A percentile compares a stretch with the other conserved stretches of the same genome.
Evolutionary conservation across 139 green algal species (phyloP).

Genomic region (Volvox reticuliferus): DNA sequence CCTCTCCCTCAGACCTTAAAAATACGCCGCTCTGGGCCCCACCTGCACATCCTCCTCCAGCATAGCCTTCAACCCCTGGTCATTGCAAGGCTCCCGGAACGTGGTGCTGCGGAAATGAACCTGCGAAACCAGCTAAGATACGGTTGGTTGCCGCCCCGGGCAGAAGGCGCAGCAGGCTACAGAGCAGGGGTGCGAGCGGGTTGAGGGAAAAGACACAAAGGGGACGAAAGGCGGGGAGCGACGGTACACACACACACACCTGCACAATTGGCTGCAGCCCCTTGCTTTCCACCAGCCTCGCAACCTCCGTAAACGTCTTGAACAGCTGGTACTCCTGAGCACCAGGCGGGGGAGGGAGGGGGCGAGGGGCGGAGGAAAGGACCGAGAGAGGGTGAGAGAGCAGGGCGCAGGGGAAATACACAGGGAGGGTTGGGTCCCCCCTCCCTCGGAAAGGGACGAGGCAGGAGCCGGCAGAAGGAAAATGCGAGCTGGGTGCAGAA

Average conservation of each 20-base stretch:
- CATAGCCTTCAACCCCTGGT: not conserved
- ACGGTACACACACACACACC: slow-evolving; percentile 16
- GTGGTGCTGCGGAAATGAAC: slow-evolving; percentile 5
- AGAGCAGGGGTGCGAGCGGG: no score
- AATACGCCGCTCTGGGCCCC: not conserved
- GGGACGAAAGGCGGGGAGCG: no score
- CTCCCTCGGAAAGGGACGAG: not conserved
- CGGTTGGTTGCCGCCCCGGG: no score
- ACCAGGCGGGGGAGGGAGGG: not conserved
- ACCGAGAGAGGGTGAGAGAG: not conserved
- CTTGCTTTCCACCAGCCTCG: slow-evolving; percentile 58
- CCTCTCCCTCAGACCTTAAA: not conserved
- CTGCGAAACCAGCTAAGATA: not conserved
- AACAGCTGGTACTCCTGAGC: slow-evolving; percentile 59
- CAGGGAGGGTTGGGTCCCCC: not conserved
- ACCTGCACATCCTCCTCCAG: slow-evolving; percentile 37
- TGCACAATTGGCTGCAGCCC: slow-evolving; percentile 57
- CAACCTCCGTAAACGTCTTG: slow-evolving; percentile 64
- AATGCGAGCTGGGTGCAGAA: not conserved
- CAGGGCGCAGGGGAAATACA: not conserved
- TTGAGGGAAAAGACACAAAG: no score
- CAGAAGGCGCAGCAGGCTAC: no score
- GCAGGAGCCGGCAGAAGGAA: not conserved
- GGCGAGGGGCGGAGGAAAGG: not conserved
- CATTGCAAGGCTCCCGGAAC: not conserved